phyloP scores from a whole-genome alignment of 495 filamentous ascomycete species.

The Penicillium parvum region DNA sequence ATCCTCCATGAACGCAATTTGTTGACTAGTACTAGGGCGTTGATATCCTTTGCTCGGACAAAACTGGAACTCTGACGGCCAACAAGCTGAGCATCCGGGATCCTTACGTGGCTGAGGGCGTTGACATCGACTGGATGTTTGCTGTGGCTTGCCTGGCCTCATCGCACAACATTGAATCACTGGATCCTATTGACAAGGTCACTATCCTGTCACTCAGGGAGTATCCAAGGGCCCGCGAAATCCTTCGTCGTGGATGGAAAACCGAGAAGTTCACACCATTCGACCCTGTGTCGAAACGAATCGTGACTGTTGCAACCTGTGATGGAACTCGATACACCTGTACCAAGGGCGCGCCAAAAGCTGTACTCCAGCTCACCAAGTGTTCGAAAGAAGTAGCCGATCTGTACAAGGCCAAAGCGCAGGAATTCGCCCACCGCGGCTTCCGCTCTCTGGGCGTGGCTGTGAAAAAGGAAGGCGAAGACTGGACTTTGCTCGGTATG shows the following conservation, averaged over 20 bases:
- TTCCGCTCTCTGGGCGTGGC: constrained; percentile 74
- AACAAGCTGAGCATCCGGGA: constrained; percentile 69
- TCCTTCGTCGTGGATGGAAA: constrained; percentile 60
- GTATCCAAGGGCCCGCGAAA: constrained; percentile 62
- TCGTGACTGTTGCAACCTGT: constrained; percentile 57
- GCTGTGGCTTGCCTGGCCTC: constrained; percentile 67
- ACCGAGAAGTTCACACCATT: constrained; percentile 69
- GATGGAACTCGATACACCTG: constrained; percentile 61
- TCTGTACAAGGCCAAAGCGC: constrained; percentile 60
- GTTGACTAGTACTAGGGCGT: constrained; percentile 55
- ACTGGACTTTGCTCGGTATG: constrained; percentile 65
- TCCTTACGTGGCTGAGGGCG: constrained; percentile 65
- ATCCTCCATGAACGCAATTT: too few relatives aligned
- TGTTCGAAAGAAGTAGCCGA: constrained; percentile 57
- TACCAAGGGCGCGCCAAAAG: constrained; percentile 70
- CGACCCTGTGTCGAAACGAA: constrained; percentile 72
- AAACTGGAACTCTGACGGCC: constrained; percentile 70
- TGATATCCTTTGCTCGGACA: constrained; percentile 96
- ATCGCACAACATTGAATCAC: constrained; percentile 67
- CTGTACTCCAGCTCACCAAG: constrained; percentile 58
- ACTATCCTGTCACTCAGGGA: constrained; percentile 63
- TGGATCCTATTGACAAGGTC: constrained; percentile 72
- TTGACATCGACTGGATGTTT: constrained; percentile 74
- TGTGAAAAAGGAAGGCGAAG: constrained; percentile 55
- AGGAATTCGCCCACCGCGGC: constrained; percentile 68